Evolutionary conservation across 169 alveolate genomes (phyloP), one percentile per base, ranked within the genome.

Genomic region (Toxoplasma gondii): DNA sequence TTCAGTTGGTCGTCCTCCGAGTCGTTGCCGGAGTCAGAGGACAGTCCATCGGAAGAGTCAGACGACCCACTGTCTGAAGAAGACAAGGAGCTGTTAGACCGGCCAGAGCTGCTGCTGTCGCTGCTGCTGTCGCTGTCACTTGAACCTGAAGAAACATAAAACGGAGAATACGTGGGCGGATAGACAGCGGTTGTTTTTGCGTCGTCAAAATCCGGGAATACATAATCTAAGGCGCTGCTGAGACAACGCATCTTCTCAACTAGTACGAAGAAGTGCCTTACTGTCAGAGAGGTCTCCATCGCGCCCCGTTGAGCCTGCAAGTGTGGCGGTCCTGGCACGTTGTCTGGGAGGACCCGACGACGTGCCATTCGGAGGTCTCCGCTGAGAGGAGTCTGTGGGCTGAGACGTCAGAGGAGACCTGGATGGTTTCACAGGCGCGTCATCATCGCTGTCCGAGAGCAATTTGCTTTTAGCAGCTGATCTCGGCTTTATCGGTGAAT

Each of bases 91-190:
- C 92, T 88, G 53, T 92, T 88, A 12, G 95, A 92, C 95, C 88
- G 88, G 45, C 83, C 95, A 12, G 87, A 83, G 81, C 95, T 92
- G 95, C 95, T 92, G 83, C 90, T 92, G 69, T 86, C 95, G 92
- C 95, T 92, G 93, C 95, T 92, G 64, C 90, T 84, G 80, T 69
- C 80, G 69, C 87, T 80, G 90, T 82, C 58, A 80, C 93, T 92
- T n/a, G 90, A 82, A 45, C 90, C 90, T 82, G 67, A 22, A 22
- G 31, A 41, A 1, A 82, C 34, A 10, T 19, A 82, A 24, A 82
- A 0, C 0, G 58, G 81, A 27, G 58, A 49, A 49, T 49, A 17
- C 58, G 58, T 49, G 27, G 58, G 58, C 58, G 58, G 58, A 49
- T 9, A 49, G 58, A 12, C 58, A 49, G 22, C 12, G 27, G 58